A percentile compares a stretch with the other conserved stretches of the same genome.
Evolutionary conservation across 495 filamentous ascomycete genomes (phyloP).

Genomic region (Penicillium ochrochloron): DNA sequence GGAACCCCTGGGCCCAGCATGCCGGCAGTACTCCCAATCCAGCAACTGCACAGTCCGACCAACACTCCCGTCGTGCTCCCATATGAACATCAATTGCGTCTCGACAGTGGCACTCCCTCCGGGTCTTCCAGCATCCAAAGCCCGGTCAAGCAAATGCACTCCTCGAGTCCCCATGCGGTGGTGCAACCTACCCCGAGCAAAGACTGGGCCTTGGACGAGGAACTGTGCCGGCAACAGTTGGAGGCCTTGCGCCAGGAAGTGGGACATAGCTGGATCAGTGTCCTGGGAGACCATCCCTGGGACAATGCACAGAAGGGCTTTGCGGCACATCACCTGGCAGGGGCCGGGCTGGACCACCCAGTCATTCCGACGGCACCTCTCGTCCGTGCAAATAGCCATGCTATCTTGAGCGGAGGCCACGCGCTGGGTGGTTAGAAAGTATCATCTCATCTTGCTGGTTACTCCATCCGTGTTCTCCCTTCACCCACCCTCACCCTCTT

Average conservation of each 20-base stretch:
- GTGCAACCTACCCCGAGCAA: slow-evolving; percentile 28
- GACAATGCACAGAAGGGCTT: slow-evolving; percentile 42
- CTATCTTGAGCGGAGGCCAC: slow-evolving; percentile 57
- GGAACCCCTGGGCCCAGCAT: slow-evolving; percentile 35
- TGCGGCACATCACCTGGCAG: slow-evolving; percentile 32
- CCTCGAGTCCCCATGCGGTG: slow-evolving; percentile 25
- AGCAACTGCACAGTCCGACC: slow-evolving; percentile 39
- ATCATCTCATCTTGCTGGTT: background rate
- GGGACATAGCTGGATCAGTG: slow-evolving; percentile 81
- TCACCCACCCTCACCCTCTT: background rate
- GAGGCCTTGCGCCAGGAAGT: slow-evolving; percentile 83
- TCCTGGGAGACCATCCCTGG: slow-evolving; percentile 80
- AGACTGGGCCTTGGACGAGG: slow-evolving; percentile 71
- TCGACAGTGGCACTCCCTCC: slow-evolving; percentile 41
- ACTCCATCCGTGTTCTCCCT: background rate
- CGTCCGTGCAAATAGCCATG: slow-evolving; percentile 48
- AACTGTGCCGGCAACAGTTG: slow-evolving; percentile 82
- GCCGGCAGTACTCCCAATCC: slow-evolving; percentile 37
- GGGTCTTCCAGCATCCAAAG: slow-evolving; percentile 37
- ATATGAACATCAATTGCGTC: slow-evolving; percentile 41
- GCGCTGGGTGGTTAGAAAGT: slow-evolving; percentile 44
- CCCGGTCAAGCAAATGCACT: slow-evolving; percentile 24
- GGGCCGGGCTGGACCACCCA: slow-evolving; percentile 42
- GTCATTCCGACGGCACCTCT: slow-evolving; percentile 45
- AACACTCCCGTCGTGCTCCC: slow-evolving; percentile 35